These are phyloP conservation scores for Cyberlindnera japonica DNA, from an alignment of 805 yeast species.

Conservation along the genomic window DNA sequence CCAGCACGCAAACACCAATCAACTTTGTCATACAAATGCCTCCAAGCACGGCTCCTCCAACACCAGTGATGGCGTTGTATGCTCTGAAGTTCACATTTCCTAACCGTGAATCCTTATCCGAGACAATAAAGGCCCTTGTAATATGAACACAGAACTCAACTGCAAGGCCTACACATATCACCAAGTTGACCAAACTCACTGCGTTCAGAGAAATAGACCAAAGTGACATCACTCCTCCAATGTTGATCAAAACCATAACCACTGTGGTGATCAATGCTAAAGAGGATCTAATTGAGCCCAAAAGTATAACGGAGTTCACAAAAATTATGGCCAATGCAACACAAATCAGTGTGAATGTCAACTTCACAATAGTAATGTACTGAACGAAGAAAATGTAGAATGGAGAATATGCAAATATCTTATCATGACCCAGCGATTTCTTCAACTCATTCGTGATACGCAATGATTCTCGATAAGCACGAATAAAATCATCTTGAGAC, in stretches of 20 bases:
- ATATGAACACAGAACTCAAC: slow-evolving; percentile 93
- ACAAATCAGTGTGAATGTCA: slow-evolving; percentile 51
- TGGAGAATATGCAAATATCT: slow-evolving; percentile 84
- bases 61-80: slow-evolving; percentile 59
- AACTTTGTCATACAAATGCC: slow-evolving; percentile 90
- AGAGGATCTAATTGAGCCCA: slow-evolving; percentile 68
- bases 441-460: slow-evolving; percentile 60
- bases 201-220: slow-evolving; percentile 83
- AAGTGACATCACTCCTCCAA: slow-evolving; percentile 76
- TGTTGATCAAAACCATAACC: slow-evolving; percentile 58
- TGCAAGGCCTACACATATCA: slow-evolving; percentile 90
- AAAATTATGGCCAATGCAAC: slow-evolving; percentile 53
- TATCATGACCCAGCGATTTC: slow-evolving; percentile 38
- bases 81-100: slow-evolving; percentile 32
- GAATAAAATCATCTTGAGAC: slow-evolving; percentile 80
- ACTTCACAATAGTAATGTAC: slow-evolving; percentile 59
- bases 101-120: slow-evolving; percentile 34
- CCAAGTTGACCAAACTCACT: slow-evolving; percentile 79
- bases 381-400: slow-evolving; percentile 93
- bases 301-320: slow-evolving; percentile 46
- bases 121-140: slow-evolving; percentile 62
- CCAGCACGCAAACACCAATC: slow-evolving; percentile 82
- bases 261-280: slow-evolving; percentile 55
- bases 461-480: slow-evolving; percentile 69
- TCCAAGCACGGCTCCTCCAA: slow-evolving; percentile 88